Evolutionary conservation across 805 yeast species (phyloP), one percentile per base, ranked within the genome.

Genomic region (Barnettozyma sucrosica): DNA sequence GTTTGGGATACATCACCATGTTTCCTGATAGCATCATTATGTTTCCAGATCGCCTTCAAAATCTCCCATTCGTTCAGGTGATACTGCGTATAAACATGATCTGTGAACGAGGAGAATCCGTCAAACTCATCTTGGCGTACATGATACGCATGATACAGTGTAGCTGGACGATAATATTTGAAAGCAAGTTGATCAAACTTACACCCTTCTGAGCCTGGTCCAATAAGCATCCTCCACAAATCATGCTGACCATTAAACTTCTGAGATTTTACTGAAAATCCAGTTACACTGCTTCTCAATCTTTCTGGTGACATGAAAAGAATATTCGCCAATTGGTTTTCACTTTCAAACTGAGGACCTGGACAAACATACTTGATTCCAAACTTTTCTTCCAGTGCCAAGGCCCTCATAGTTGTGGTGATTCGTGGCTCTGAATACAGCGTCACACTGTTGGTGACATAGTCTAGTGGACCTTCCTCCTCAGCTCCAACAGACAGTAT

Each of bases 351-450:
- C 28, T 37, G 8, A 21, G n/a, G 18, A 18, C 40, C 28, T 37
- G 28, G 40, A 21, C 40, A 37, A 37, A 37, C 16, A 18, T 16
- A 13, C 26, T 37, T 37, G 40, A 37, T 37, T 37, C 40, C 40
- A 37, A 37, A 37, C 14, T 37, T 37, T 28, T 20, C 8, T n/a
- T 37, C 40, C 23, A 37, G 16, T 37, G 40, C 21, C 40, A 37
- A 37, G 26, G 40, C 40, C 18, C 40, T 37, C 40, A 37, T 21
- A 10, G 40, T 37, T 20, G 40, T 37, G 18, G 11, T 3, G 18
- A 37, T 21, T 14, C 3, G 18, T 13, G 40, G 40, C 26, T 37
- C 14, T 19, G 26, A 20, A 6, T 20, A 20, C 14, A 37, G 7
- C 7, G 16, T 37, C 24, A 37, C 40, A 37, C 5, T 19, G 13